Base-by-base conservation (phyloP, 768 basidiomycete species). In the Lactifluus piperatus region DNA sequence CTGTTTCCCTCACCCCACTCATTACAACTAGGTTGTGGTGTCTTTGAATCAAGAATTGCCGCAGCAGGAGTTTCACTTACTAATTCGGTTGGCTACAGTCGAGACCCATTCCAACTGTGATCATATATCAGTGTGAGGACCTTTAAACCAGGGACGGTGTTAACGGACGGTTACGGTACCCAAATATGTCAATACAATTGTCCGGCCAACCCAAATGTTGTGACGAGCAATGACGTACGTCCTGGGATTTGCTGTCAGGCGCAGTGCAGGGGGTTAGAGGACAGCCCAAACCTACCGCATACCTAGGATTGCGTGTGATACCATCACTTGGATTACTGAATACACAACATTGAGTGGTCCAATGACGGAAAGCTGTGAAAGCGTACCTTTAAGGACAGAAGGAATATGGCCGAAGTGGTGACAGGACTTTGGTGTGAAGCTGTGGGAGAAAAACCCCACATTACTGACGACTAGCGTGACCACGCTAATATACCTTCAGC, bases 321-420 rank as follows among this genome's bases (percentile, higher is more conserved):
- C n/a, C n/a, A n/a, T n/a, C n/a, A n/a, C n/a, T n/a, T n/a, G n/a
- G 10, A 84, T n/a, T 4, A 83, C 85, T 86, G 39, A 10, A 29
- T n/a, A 11, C 11, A 26, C 10, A 56, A 36, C 10, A 20, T 10
- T 9, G 52, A 18, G 45, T 11, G 5, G 1, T 20, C 34, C 2
- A 13, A 29, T 1, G 26, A 10, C 41, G 18, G 51, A 16, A 22
- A 44, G 30, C 7, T 37, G 14, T 27, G 29, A 46, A 47, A 37
- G 27, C 71, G 43, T n/a, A 81, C 85, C 83, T 79, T 87, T 86
- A 68, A 85, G 80, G 8, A 76, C 66, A 11, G 84, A 81, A 0
- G 82, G 74, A 11, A 80, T 62, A 10, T 83, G 69, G 69, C 72
- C 82, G 68, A 79, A 86, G 4, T 66, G 69, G 1, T 58, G 47